Evolutionary conservation across 352 stramenopile genomes (phyloP).

Genomic region (Albugo candida): DNA sequence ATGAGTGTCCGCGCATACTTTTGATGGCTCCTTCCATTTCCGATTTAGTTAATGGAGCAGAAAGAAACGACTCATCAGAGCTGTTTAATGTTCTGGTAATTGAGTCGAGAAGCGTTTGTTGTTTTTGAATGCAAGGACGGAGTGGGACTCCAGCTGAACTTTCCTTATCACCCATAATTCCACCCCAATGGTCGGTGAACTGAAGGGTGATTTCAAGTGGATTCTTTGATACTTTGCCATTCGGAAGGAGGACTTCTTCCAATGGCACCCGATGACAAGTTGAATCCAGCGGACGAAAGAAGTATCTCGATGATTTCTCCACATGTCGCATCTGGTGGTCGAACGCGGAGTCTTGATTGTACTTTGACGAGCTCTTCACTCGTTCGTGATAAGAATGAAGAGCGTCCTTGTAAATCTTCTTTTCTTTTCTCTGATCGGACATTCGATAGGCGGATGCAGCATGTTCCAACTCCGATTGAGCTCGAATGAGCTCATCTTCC

Average conservation of each 20-base stretch:
- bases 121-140: background rate
- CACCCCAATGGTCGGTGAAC: constrained; percentile 5
- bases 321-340: constrained; percentile 2
- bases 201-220: constrained; percentile 2
- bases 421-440: background rate
- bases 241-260: constrained; percentile 1
- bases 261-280: constrained; percentile 1
- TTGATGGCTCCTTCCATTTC: background rate
- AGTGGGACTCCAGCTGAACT: background rate
- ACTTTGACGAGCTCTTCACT: constrained; percentile 2
- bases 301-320: constrained; percentile 4
- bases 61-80: background rate
- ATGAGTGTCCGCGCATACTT: background rate
- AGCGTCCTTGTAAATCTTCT: background rate
- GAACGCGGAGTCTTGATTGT: constrained; percentile 8
- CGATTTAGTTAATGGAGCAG: background rate
- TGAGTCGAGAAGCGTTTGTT: background rate
- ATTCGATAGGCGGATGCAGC: constrained; percentile 2
- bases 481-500: background rate
- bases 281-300: constrained; percentile 4
- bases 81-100: background rate
- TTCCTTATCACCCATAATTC: constrained; percentile 2
- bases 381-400: constrained; percentile 2
- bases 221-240: constrained; percentile 3
- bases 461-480: background rate